These are phyloP conservation scores for Mucor saturninus DNA, from an alignment of 371 early-diverging fungal genomes.

Conservation along the genomic window DNA sequence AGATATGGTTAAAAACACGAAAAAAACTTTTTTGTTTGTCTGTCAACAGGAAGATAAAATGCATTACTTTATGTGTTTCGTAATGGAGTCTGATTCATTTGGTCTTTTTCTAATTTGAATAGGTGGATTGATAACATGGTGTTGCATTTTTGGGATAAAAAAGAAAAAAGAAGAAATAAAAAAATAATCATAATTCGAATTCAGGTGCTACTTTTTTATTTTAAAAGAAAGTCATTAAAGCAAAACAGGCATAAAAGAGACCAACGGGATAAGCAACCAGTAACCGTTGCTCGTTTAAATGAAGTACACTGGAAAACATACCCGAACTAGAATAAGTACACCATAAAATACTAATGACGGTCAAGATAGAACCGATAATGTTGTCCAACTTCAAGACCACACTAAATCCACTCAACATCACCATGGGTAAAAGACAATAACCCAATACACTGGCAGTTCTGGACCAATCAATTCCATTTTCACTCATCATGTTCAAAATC, in stretches of 20 bases:
- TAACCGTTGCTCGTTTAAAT: slow-evolving; percentile 91
- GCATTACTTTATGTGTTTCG: slow-evolving; percentile 50
- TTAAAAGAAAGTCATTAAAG: slow-evolving; percentile 92
- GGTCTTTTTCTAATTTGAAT: slow-evolving; percentile 42
- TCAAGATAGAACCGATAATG: slow-evolving; percentile 61
- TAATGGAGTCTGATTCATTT: slow-evolving; percentile 38
- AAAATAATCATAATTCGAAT: not conserved
- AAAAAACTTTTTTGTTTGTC: too few relatives aligned
- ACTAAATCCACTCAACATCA: slow-evolving; percentile 77
- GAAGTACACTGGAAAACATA: slow-evolving; percentile 94
- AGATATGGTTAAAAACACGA: not conserved
- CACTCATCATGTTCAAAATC: slow-evolving; percentile 94
- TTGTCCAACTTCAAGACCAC: slow-evolving; percentile 55
- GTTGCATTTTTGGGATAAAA: slow-evolving; percentile 15
- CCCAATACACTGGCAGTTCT: slow-evolving; percentile 95
- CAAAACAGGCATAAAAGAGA: slow-evolving; percentile 94
- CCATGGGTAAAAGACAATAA: slow-evolving; percentile 95
- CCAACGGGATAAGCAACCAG: slow-evolving; percentile 96
- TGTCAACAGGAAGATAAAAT: too few relatives aligned
- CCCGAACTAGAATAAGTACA: slow-evolving; percentile 93
- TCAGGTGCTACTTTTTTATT: not conserved
- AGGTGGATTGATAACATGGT: slow-evolving; percentile 9
- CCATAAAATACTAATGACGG: slow-evolving; percentile 84
- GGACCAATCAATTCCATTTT: slow-evolving; percentile 84
- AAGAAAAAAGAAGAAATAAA: slow-evolving; percentile 2